These are phyloP conservation scores for Leucogyrophana mollusca DNA, from an alignment of 768 basidiomycete genomes.

Conservation along the genomic window DNA sequence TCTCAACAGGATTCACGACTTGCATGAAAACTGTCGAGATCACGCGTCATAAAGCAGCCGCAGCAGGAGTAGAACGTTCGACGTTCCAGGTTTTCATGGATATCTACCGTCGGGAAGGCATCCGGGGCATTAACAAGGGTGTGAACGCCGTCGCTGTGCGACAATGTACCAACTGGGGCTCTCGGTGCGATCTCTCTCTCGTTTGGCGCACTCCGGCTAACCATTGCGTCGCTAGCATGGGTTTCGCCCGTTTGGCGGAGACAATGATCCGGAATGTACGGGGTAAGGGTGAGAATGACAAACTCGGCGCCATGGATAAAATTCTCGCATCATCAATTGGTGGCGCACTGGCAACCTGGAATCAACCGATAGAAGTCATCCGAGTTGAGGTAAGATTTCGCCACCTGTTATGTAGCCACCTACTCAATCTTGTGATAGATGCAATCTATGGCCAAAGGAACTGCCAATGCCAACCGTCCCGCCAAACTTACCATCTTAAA, in stretches of 20 bases:
- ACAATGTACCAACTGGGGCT: slow-evolving; percentile 93
- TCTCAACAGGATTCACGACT: slow-evolving; percentile 83
- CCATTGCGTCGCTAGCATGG: slow-evolving; percentile 63
- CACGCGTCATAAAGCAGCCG: slow-evolving; percentile 90
- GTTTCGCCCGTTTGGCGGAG: slow-evolving; percentile 93
- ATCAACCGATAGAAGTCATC: slow-evolving; percentile 97
- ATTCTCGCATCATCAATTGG: slow-evolving; percentile 85
- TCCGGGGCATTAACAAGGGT: slow-evolving; percentile 98
- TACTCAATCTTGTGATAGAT: slow-evolving; percentile 53
- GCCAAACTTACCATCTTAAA: slow-evolving; percentile 90
- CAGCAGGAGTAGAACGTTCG: slow-evolving; percentile 80
- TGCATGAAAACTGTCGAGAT: slow-evolving; percentile 99
- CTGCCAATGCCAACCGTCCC: slow-evolving; percentile 73
- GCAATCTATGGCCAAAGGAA: slow-evolving; percentile 95
- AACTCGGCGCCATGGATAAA: slow-evolving; percentile 77
- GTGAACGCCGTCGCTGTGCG: slow-evolving; percentile 93
- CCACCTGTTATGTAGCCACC: neutral
- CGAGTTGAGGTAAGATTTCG: slow-evolving; percentile 75
- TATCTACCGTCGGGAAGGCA: slow-evolving; percentile 90
- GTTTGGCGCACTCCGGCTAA: slow-evolving; percentile 7
- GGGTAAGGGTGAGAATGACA: slow-evolving; percentile 78
- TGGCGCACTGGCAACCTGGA: slow-evolving; percentile 97
- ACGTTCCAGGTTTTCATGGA: slow-evolving; percentile 95
- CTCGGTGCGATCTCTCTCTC: slow-evolving; percentile 52
- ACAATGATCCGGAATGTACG: slow-evolving; percentile 68